These are phyloP conservation scores for Globisporangium canariense DNA, from an alignment of 352 stramenopile species.

Conservation along the genomic window DNA sequence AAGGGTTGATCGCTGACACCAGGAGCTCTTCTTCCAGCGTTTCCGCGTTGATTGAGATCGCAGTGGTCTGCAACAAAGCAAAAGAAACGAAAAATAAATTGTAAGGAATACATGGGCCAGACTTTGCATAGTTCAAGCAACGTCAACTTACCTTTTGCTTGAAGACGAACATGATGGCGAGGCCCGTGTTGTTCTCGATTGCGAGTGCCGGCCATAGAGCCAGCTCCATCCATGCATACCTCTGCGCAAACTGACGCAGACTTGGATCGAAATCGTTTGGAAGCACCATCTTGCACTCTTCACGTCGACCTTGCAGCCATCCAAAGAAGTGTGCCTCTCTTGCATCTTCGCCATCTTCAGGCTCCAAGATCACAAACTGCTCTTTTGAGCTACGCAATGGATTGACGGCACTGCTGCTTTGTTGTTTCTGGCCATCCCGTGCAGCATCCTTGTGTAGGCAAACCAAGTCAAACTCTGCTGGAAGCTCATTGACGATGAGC, in stretches of 20 bases:
- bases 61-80: not conserved
- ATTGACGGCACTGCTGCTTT: not conserved
- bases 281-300: slow-evolving; percentile 34
- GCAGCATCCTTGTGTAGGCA: slow-evolving; percentile 24
- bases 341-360: slow-evolving; percentile 6
- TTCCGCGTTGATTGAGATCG: slow-evolving; percentile 18
- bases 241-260: slow-evolving; percentile 32
- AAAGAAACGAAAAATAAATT: not conserved
- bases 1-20: slow-evolving; percentile 42
- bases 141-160: slow-evolving; percentile 31
- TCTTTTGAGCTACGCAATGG: slow-evolving; percentile 8
- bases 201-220: slow-evolving; percentile 42
- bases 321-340: slow-evolving; percentile 21
- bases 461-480: slow-evolving; percentile 51
- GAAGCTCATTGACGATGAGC: slow-evolving; percentile 21
- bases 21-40: slow-evolving; percentile 18
- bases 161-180: slow-evolving; percentile 28
- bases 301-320: slow-evolving; percentile 34
- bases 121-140: not conserved
- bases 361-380: slow-evolving; percentile 24
- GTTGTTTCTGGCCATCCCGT: not conserved
- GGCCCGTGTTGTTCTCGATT: slow-evolving; percentile 37
- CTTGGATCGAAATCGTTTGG: slow-evolving; percentile 45
- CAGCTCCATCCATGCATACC: slow-evolving; percentile 55
- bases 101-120: not conserved